Percentiles rank a stretch among this genome's conserved stretches.
Evolutionary conservation across 768 basidiomycete genomes (phyloP).

Genomic region (Mycena amicta): DNA sequence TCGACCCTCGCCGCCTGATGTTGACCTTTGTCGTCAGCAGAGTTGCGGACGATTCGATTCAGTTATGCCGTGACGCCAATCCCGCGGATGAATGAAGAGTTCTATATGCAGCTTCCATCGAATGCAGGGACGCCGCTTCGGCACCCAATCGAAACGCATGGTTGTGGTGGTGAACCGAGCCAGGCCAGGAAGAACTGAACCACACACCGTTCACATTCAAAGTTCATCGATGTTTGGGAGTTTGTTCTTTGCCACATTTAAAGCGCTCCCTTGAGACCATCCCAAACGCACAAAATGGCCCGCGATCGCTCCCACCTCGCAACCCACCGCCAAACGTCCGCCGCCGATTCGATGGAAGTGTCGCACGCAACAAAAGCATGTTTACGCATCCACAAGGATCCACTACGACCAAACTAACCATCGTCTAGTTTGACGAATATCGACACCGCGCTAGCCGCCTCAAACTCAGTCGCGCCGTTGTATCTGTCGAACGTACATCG

Average conservation of each 20-base stretch:
- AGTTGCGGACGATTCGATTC: not conserved
- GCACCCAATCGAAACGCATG: not conserved
- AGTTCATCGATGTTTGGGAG: not conserved
- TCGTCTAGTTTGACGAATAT: not conserved
- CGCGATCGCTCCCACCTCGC: not conserved
- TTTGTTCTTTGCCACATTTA: not conserved
- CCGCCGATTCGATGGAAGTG: not conserved
- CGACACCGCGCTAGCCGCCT: not conserved
- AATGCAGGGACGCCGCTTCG: not conserved
- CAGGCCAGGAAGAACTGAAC: not conserved
- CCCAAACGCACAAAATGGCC: too few relatives aligned
- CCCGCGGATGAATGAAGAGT: not conserved
- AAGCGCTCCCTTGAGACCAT: not conserved
- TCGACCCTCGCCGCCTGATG: too few relatives aligned
- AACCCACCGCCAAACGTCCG: not conserved
- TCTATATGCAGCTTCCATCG: not conserved
- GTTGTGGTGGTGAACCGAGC: not conserved
- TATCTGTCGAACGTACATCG: too few relatives aligned
- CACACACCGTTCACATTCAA: too few relatives aligned
- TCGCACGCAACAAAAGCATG: not conserved
- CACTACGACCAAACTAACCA: not conserved
- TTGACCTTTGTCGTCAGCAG: too few relatives aligned
- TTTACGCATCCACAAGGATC: not conserved
- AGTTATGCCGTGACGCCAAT: conserved; percentile 1
- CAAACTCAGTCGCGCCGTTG: too few relatives aligned